phyloP scores from a whole-genome alignment of 2,329 filamentous ascomycete species.

The Paecilomyces formosus region DNA sequence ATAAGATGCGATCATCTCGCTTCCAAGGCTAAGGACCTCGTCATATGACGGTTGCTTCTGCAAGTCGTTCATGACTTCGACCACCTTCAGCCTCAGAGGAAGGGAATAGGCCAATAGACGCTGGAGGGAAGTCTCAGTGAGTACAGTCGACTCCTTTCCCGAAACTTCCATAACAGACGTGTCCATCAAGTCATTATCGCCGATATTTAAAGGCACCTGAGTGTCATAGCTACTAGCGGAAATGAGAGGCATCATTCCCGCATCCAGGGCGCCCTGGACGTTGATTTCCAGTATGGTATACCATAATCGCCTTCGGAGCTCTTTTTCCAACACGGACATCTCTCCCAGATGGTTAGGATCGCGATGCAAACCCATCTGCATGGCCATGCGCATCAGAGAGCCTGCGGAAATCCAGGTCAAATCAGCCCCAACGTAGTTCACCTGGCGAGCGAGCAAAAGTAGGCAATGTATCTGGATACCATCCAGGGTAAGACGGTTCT shows the following conservation, averaged over 20 bases:
- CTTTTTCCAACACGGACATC: constrained; percentile 10
- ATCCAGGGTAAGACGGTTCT: constrained; percentile 43
- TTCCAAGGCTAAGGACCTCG: constrained; percentile 41
- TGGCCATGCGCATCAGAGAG: constrained; percentile 28
- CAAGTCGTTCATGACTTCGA: constrained; percentile 43
- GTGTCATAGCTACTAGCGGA: constrained; percentile 29
- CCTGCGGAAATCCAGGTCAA: constrained; percentile 33
- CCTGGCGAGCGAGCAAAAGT: constrained; percentile 30
- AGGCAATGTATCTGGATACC: constrained; percentile 42
- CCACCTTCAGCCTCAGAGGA: constrained; percentile 37
- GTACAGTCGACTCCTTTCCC: constrained; percentile 25
- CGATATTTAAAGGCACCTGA: constrained; percentile 29
- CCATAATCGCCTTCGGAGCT: constrained; percentile 24
- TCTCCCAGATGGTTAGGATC: constrained; percentile 27
- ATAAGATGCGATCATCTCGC: constrained; percentile 29
- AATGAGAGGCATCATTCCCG: constrained; percentile 28
- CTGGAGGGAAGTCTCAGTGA: constrained; percentile 46
- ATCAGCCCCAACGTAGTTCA: constrained; percentile 24
- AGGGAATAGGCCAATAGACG: constrained; percentile 41
- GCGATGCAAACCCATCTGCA: constrained; percentile 34
- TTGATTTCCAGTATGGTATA: constrained; percentile 28
- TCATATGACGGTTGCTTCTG: constrained; percentile 38
- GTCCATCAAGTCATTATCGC: constrained; percentile 22
- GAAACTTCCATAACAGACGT: constrained; percentile 1
- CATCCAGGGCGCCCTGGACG: constrained; percentile 28